These are phyloP conservation scores for Plasmodium malariae DNA, from an alignment of 169 alveolate genomes.

Conservation along the genomic window DNA sequence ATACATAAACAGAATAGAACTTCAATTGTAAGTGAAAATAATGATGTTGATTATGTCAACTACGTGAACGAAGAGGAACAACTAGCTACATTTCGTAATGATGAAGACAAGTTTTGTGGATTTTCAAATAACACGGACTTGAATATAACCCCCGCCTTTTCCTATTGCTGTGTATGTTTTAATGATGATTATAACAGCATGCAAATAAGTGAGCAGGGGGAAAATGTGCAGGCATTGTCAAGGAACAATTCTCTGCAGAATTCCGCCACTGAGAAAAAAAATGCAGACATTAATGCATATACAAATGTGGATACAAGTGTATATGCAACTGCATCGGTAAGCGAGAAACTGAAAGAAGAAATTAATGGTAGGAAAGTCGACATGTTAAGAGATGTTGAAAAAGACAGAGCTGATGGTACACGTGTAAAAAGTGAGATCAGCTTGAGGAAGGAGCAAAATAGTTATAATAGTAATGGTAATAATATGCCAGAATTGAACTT, in stretches of 20 bases:
- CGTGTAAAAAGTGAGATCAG: neutral
- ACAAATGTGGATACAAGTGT: neutral
- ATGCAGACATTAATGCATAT: neutral
- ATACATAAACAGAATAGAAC: conserved; percentile 9
- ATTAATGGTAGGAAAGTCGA: neutral
- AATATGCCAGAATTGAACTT: no score
- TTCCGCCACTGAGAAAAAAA: neutral
- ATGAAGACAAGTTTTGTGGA: conserved; percentile 68
- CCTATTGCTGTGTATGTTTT: conserved; percentile 57
- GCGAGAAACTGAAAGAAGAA: neutral
- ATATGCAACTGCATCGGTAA: neutral
- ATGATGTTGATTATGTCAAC: neutral
- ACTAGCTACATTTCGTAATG: conserved; percentile 1
- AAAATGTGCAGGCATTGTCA: neutral
- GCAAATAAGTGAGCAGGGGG: conserved; percentile 46
- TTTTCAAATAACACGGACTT: conserved; percentile 60
- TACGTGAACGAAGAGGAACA: neutral
- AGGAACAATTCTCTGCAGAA: conserved; percentile 25
- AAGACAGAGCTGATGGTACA: neutral
- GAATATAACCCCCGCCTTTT: conserved; percentile 52
- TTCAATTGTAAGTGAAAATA: neutral
- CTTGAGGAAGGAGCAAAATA: neutral
- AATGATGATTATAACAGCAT: conserved; percentile 65
- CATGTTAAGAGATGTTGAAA: no score
- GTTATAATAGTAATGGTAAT: neutral